phyloP scores from a whole-genome alignment of 768 basidiomycete genomes.

The Paxillus ammoniavirescens region DNA sequence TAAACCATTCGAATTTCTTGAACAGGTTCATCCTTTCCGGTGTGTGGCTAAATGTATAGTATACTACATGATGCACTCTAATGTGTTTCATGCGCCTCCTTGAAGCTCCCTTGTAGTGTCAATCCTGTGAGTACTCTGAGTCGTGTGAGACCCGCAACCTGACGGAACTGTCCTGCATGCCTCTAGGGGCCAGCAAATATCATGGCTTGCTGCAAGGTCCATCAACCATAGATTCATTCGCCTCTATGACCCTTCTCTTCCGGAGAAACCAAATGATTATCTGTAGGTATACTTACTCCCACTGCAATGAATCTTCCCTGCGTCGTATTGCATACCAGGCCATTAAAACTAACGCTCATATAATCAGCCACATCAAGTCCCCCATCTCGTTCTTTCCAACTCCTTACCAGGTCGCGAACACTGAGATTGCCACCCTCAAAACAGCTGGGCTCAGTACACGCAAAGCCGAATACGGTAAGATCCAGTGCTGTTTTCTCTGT shows the following conservation, averaged over 20 bases:
- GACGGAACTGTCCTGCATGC: not conserved
- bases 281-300: constrained; percentile 33
- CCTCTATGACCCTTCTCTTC: constrained; percentile 69
- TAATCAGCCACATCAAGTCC: constrained; percentile 15
- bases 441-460: constrained; percentile 76
- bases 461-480: constrained; percentile 88
- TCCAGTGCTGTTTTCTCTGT: not conserved
- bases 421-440: constrained; percentile 57
- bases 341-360: not conserved
- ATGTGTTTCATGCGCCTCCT: not conserved
- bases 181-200: constrained; percentile 73
- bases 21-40: constrained; percentile 83
- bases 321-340: not conserved
- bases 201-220: constrained; percentile 82
- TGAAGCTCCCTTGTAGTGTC: constrained; percentile 67
- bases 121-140: constrained; percentile 55
- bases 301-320: not conserved
- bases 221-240: constrained; percentile 79
- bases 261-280: constrained; percentile 61
- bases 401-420: constrained; percentile 62
- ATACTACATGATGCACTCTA: not conserved
- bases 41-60: constrained; percentile 24
- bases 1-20: constrained; percentile 73
- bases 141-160: not conserved
- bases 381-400: constrained; percentile 62